Conservation (phyloP, 2,329 filamentous ascomycete species). For the Alternaria consortialis region DNA sequence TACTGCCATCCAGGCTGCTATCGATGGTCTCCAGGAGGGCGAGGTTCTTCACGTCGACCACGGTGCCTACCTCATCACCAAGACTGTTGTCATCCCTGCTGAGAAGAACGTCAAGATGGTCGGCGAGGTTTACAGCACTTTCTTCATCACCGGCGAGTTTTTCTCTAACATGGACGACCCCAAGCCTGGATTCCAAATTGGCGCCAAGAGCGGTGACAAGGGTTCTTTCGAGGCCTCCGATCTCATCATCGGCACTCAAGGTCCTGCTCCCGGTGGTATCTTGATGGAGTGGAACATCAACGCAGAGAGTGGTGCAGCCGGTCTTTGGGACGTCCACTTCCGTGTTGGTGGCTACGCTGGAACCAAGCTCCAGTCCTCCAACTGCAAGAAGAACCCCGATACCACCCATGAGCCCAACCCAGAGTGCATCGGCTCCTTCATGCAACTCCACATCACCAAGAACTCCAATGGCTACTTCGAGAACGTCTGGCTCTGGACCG, state of each 20-base stretch:
- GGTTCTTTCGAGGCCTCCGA: constrained; percentile 89
- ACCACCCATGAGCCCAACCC: constrained; percentile 68
- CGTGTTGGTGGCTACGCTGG: constrained; percentile 88
- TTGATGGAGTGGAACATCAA: constrained; percentile 91
- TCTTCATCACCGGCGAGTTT: constrained; percentile 79
- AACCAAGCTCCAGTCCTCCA: constrained; percentile 80
- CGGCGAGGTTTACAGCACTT: constrained; percentile 89
- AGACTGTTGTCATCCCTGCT: constrained; percentile 66
- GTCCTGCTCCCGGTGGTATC: constrained; percentile 85
- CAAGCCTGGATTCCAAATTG: constrained; percentile 85
- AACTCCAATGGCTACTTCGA: constrained; percentile 77
- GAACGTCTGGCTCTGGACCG: constrained; percentile 90
- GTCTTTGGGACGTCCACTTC: constrained; percentile 96
- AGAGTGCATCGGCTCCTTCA: constrained; percentile 77
- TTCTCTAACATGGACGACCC: constrained; percentile 81
- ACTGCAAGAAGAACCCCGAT: constrained; percentile 79
- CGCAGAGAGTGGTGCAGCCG: constrained; percentile 71
- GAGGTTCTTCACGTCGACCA: constrained; percentile 72
- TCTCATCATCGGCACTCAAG: constrained; percentile 83
- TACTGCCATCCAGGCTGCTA: constrained; percentile 78
- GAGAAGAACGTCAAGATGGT: constrained; percentile 82
- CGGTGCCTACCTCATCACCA: constrained; percentile 68
- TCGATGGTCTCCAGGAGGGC: constrained; percentile 71
- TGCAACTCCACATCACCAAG: constrained; percentile 66
- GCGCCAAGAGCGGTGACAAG: constrained; percentile 72